Percentiles rank a stretch among this genome's conserved stretches.
Evolutionary conservation across 495 filamentous ascomycete genomes (phyloP).

Genomic region (Aeminium ludgeri): DNA sequence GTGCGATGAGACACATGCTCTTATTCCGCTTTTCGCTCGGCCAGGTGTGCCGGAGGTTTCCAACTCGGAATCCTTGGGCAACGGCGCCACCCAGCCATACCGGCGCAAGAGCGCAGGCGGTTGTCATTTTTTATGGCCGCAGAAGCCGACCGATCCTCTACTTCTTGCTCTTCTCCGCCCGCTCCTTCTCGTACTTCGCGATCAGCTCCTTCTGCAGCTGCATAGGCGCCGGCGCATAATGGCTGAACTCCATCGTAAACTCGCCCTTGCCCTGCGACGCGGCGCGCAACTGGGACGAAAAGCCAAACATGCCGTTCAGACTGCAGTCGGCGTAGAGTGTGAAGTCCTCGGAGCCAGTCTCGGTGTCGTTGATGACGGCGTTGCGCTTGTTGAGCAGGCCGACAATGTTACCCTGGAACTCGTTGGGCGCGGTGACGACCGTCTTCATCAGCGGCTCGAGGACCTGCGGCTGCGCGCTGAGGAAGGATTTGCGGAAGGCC

Average conservation of each 20-base stretch:
- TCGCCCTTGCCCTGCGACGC: conserved; percentile 98
- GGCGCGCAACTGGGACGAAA: conserved; percentile 73
- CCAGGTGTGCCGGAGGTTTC: no score
- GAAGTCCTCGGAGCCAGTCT: conserved; percentile 89
- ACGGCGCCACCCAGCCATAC: no score
- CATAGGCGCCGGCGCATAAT: conserved; percentile 72
- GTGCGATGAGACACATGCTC: no score
- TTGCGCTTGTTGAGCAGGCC: conserved; percentile 93
- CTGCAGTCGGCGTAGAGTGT: conserved; percentile 85
- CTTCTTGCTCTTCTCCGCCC: conserved; percentile 57
- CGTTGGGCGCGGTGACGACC: conserved; percentile 80
- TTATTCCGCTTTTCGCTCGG: no score
- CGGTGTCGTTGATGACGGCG: conserved; percentile 86
- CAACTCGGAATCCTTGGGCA: no score
- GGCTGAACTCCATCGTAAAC: conserved; percentile 97
- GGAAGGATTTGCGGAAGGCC: conserved; percentile 92
- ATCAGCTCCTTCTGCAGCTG: conserved; percentile 91
- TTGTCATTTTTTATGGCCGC: no score
- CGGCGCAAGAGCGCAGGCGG: no score
- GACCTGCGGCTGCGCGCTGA: conserved; percentile 55
- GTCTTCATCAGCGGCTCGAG: conserved; percentile 98
- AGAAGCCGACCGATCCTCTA: conserved; percentile 18
- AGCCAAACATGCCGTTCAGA: conserved; percentile 94
- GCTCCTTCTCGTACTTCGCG: conserved; percentile 71
- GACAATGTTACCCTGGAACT: conserved; percentile 96